These are phyloP conservation scores for Isoetes taiwanensis DNA, from an alignment of 75 land plant genomes.

Conservation along the genomic window DNA sequence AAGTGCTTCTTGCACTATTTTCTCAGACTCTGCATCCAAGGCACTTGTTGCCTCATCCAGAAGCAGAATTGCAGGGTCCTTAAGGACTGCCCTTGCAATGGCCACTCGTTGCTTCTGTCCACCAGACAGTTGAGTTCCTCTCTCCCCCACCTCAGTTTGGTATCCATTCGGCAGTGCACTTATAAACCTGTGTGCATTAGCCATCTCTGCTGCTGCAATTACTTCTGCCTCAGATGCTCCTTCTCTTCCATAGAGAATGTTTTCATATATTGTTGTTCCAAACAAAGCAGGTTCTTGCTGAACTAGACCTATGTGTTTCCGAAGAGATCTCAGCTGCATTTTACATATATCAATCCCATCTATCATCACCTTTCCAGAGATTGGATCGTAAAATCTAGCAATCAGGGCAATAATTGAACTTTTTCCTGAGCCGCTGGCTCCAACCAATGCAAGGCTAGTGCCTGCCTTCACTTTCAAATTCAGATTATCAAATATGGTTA, in stretches of 20 bases:
- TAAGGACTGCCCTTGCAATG: no score
- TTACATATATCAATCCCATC: conserved; percentile 12
- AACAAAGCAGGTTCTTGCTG: conserved; percentile 20
- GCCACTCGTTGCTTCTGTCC: no score
- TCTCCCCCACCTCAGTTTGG: no score
- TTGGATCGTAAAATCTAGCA: conserved; percentile 15
- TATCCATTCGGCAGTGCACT: no score
- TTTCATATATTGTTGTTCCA: conserved; percentile 12
- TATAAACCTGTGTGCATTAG: conserved; percentile 23
- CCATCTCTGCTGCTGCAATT: conserved; percentile 14
- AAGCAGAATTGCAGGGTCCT: no score
- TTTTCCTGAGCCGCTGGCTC: conserved; percentile 18
- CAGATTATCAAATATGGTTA: conserved; percentile 8
- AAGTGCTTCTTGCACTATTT: background rate
- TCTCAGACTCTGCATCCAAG: background rate
- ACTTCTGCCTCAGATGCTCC: conserved; percentile 15
- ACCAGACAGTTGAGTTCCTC: no score
- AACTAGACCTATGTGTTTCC: conserved; percentile 14
- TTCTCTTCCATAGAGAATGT: conserved; percentile 20
- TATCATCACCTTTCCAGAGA: conserved; percentile 7
- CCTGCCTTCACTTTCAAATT: conserved; percentile 10
- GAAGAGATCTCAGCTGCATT: conserved; percentile 7
- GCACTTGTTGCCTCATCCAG: no score
- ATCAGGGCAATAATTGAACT: conserved; percentile 12
- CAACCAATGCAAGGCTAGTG: conserved; percentile 13